A percentile compares a stretch with the other conserved stretches of the same genome.
phyloP scores from a whole-genome alignment of 495 filamentous ascomycete species.

The Sphaerosporella brunnea region DNA sequence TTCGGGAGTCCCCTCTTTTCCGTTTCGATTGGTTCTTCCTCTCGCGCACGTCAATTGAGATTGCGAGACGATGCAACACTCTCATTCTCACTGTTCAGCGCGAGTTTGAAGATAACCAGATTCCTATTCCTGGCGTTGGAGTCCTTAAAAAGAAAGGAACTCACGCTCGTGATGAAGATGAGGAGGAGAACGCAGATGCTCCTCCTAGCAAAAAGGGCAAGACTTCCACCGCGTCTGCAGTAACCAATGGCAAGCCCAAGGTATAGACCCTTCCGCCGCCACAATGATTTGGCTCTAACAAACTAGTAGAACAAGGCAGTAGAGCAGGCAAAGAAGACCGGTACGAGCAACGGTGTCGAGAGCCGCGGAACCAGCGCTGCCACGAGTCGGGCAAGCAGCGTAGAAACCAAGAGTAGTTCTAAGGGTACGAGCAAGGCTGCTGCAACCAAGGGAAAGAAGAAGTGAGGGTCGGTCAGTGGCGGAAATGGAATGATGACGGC shows the following conservation, averaged over 20 bases:
- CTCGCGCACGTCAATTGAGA: slow-evolving; percentile 79
- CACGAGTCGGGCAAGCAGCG: slow-evolving; percentile 38
- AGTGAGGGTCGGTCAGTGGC: not conserved
- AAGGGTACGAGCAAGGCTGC: slow-evolving; percentile 10
- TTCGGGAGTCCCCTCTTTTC: slow-evolving; percentile 86
- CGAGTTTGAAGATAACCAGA: slow-evolving; percentile 66
- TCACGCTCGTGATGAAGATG: slow-evolving; percentile 59
- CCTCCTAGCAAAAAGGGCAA: slow-evolving; percentile 88
- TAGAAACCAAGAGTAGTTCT: slow-evolving; percentile 29
- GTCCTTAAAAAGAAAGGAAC: slow-evolving; percentile 54
- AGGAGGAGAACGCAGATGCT: slow-evolving; percentile 53
- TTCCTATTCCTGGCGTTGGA: slow-evolving; percentile 27
- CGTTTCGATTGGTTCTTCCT: slow-evolving; percentile 99
- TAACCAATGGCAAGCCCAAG: slow-evolving; percentile 37
- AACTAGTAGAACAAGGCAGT: slow-evolving; percentile 40
- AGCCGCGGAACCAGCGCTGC: slow-evolving; percentile 37
- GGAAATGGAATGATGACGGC: not conserved
- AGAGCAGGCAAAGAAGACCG: slow-evolving; percentile 41
- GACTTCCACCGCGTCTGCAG: slow-evolving; percentile 41
- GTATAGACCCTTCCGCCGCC: slow-evolving; percentile 29
- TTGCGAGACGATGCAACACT: slow-evolving; percentile 80
- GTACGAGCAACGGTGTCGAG: slow-evolving; percentile 27
- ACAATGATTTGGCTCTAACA: slow-evolving; percentile 3
- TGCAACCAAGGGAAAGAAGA: slow-evolving; percentile 35
- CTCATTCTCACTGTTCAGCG: slow-evolving; percentile 81